These are phyloP conservation scores for Ascosphaera aggregata DNA, from an alignment of 2,329 filamentous ascomycete genomes.

Conservation along the genomic window DNA sequence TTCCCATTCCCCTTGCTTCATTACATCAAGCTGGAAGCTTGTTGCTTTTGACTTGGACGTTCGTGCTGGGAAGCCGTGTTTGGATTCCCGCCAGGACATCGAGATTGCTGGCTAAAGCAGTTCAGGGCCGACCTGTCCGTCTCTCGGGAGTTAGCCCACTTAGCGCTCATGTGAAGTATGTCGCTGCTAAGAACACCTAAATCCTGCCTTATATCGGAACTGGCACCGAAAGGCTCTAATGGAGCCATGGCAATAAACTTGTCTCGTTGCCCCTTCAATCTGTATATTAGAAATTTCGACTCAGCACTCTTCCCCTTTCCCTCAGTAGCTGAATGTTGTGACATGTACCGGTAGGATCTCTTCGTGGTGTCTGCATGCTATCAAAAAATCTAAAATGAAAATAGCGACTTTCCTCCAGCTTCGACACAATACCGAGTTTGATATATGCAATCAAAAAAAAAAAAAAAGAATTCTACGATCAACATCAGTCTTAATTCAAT, in stretches of 20 bases:
- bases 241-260: neutral
- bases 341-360: too few species aligned
- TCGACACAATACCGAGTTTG: too few species aligned
- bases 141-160: neutral
- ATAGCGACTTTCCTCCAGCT: too few species aligned
- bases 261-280: too few species aligned
- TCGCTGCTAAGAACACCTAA: neutral
- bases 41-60: conserved; percentile 57
- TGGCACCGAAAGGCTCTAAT: neutral
- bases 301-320: too few species aligned
- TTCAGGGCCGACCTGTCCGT: conserved; percentile 11
- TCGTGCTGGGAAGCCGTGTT: conserved; percentile 56
- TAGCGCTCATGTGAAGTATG: conserved; percentile 1
- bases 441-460: too few species aligned
- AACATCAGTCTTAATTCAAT: too few species aligned
- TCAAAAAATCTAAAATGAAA: too few species aligned
- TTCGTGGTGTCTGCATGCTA: too few species aligned
- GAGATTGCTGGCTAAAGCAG: conserved; percentile 28
- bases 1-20: conserved; percentile 68
- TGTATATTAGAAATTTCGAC: too few species aligned
- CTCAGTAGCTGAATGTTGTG: too few species aligned
- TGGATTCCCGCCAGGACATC: conserved; percentile 47
- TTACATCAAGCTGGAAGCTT: conserved; percentile 82
- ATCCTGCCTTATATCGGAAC: neutral
- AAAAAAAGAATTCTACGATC: too few species aligned